Base-by-base conservation (phyloP, 106 monocot genomes). In the Allium fistulosum region DNA sequence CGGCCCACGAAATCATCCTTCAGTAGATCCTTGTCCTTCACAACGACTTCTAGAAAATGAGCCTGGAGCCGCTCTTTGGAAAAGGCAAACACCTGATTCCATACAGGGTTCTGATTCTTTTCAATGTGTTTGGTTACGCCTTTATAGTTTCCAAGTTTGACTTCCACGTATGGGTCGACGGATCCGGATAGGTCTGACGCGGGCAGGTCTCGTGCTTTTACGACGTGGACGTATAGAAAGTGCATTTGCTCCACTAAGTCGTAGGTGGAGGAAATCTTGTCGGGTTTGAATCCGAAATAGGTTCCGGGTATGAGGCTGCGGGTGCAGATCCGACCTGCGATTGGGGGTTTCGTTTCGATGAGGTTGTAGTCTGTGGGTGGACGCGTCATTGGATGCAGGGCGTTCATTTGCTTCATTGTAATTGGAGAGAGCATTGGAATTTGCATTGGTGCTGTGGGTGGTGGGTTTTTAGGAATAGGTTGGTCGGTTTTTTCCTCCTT, bases 211-310 rank as follows among this genome's bases (percentile, higher is more conserved):
- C 85, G 74, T 4, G 95, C 95, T 75, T 96, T 96, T 15, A 91
- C 91, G 13, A 96, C 86, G 67, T 69, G 81, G 17, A 96, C 91
- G 72, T 96, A 96, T 9, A 96, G 83, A 71, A 69, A 96, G 26
- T 76, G 69, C 88, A 96, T 96, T 77, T 75, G 91, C 72, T 88
- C 91, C 26, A 96, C 95, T 37, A 96, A 77, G 66, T 96, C 95
- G 69, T 91, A 96, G 57, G 95, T 95, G 70, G 85, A 88, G 13
- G 85, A 50, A 51, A 88, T 50, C 10, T 51, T 58, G 17, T 53
- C 13, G 58, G 50, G 4, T n/a, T 8, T 50, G 28, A 5, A 37
- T 37, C 50, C 66, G 11, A 47, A 57, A 83, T 64, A 77, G 79
- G n/a, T 74, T 63, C 22, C 59, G 65, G 50, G 7, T 47, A 37